These are phyloP conservation scores for Wallemia hederae DNA, from an alignment of 1,284 basidiomycete genomes.

Conservation along the genomic window DNA sequence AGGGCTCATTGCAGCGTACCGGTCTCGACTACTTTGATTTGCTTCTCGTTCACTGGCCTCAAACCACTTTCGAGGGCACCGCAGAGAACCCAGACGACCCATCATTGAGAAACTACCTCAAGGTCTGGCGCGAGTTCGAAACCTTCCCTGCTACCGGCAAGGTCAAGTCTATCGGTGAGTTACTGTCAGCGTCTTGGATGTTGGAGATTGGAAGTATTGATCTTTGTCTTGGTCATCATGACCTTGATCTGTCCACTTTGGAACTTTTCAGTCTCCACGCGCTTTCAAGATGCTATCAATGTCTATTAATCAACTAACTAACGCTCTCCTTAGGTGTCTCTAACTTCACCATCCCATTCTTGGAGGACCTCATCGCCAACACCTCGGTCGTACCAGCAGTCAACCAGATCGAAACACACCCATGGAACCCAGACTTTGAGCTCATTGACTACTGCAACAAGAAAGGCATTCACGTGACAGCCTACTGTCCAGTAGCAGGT, in stretches of 20 bases:
- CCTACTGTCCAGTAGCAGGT: constrained; percentile 61
- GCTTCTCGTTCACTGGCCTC: neutral
- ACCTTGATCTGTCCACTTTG: too few species aligned
- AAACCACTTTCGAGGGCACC: neutral
- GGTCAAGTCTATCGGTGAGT: neutral
- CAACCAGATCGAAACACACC: constrained; percentile 67
- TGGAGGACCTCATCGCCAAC: constrained; percentile 38
- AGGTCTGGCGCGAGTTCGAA: neutral
- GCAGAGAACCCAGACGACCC: neutral
- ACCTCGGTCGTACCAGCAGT: constrained; percentile 46
- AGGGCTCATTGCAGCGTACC: neutral
- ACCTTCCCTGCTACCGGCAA: neutral
- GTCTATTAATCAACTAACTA: too few species aligned
- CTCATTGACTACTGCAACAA: constrained; percentile 35
- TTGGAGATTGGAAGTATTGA: too few species aligned
- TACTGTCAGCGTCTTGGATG: too few species aligned
- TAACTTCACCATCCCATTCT: constrained; percentile 39
- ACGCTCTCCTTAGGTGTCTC: constrained; percentile 61
- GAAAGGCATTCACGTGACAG: constrained; percentile 47
- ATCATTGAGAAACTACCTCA: neutral
- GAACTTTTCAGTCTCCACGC: too few species aligned
- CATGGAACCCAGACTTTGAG: constrained; percentile 34
- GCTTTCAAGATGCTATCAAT: too few species aligned
- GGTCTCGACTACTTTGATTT: neutral
- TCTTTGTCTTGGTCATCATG: too few species aligned